Evolutionary conservation across 768 basidiomycete genomes (phyloP), one percentile per base, ranked within the genome.

Genomic region (Pulveroboletus frians): DNA sequence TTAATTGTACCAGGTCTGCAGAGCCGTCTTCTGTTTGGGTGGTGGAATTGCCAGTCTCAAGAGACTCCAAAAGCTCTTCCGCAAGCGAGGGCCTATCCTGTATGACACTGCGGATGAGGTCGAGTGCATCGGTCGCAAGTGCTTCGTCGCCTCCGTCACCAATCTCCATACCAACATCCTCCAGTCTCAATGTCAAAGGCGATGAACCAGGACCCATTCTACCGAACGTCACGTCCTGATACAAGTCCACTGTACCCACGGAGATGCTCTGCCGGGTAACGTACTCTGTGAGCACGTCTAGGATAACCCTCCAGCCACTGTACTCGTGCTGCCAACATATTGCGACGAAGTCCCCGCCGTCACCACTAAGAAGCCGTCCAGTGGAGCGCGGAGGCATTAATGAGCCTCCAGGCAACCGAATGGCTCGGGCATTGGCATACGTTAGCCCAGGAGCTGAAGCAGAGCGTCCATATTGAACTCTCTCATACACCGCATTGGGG

Each of bases 221-320:
- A 9, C 72, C 76, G 51, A 83, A 83, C 5, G 80, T 78, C 43
- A 67, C 71, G 37, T 80, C 78, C 41, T 75, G 73, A 57, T 79
- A 79, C 11, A 69, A 64, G 64, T 17, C 74, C 65, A 20, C 69
- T 7, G 63, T 62, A 2, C 65, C 58, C n/a, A 71, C 51, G 40
- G 76, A 69, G 59, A 74, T 64, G 9, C 79, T 75, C 49, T 75
- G 69, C 27, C 78, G 77, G 50, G 80, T 82, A 47, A 85, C 81
- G 60, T 85, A 90, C 60, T 87, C 84, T 4, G 80, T 79, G 45
- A 95, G 71, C 9, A 94, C 70, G 56, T 92, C 92, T n/a, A 92
- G 65, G 6, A 95, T 68, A 13, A 95, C 64, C 54, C 80, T 85
- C 93, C 93, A 96, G 3, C 88, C 91, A 7, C 86, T 89, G 60